Evolutionary conservation across 805 yeast genomes (phyloP), one percentile per base, ranked within the genome.

Genomic region (Saccharomycopsis fermentans): DNA sequence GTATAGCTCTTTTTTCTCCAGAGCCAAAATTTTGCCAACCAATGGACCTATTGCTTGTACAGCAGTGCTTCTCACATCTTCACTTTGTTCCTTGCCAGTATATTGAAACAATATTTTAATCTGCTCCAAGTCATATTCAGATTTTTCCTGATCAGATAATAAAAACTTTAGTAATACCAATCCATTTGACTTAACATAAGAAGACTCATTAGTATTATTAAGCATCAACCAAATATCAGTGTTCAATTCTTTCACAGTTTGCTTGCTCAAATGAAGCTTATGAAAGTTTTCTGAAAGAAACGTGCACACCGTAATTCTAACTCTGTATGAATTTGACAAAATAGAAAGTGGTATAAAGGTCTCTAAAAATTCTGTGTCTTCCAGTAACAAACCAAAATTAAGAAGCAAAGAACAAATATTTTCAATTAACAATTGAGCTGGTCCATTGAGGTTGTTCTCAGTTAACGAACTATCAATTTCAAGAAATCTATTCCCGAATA

Each of bases 41-140:
- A 76, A 68, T 1, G 76, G 68, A 0, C 88, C 87, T 11, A 82
- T 66, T 1, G 80, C 72, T 65, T 81, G 83, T 16, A 84, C 64
- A 0, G 82, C 73, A 3, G 80, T 71, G 19, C 78, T 70, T 58
- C 70, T 73, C n/a, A 81, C 69, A 29, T 76, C 79, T 58, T 80
- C 83, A 51, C 78, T 75, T 29, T 69, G 68, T 4, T 65, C 58
- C 2, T 67, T 63, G 34, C 69, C 67, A n/a, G 72, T 62, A 16
- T 70, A 62, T 2, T 65, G 60, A 34, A 70, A 67, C 43, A 77
- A 67, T 14, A 69, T 55, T 2, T 67, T 59, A 64, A 73, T 65
- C 24, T 65, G 65, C 1, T 64, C 52, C 9, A 8, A 11, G 16
- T 43, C 50, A 21, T 21, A 19, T 43, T 19, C 26, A 14, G 59